Base-by-base conservation (phyloP, 1,284 basidiomycete species). In the Kwoniella shivajii region DNA sequence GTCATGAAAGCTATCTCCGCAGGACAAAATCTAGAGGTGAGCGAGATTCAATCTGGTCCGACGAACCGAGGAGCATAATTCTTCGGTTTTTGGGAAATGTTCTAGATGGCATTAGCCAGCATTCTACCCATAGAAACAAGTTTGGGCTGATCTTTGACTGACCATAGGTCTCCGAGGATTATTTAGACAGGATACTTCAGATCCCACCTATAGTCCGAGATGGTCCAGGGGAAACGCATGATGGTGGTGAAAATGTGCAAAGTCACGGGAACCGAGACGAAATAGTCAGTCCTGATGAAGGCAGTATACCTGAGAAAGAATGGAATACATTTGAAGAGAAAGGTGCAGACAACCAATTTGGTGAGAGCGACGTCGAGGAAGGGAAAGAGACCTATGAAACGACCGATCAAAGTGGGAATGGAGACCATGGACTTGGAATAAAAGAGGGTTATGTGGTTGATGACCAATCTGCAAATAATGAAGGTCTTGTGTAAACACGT, bases 1-100 rank as follows among this genome's bases (percentile, higher is more conserved):
- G 66, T 78, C 9, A 59, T 78, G 27, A 78, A 77, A 59, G 58
- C 70, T 7, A 73, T 77, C 37, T 63, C 74, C 0, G 74, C 76
- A 1, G 75, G 76, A 4, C 72, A 78, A 57, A 78, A 78, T 49
- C 58, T 75, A 16, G 65, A 67, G 54, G 65, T 65, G 37, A 57
- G 64, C n/a, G 20, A 13, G 14, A 1, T 34, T n/a, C n/a, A n/a
- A n/a, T n/a, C n/a, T n/a, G n/a, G n/a, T n/a, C n/a, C n/a, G n/a
- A n/a, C n/a, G n/a, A n/a, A n/a, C n/a, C n/a, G n/a, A n/a, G n/a
- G n/a, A n/a, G n/a, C n/a, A n/a, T n/a, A n/a, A n/a, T n/a, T n/a
- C n/a, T 37, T 27, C 39, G 26, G n/a, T 41, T 33, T 4, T 51
- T 29, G 0, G 14, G n/a, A 31, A 45, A 30, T 7, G n/a, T n/a